A percentile compares a stretch with the other conserved stretches of the same genome.
Conservation (phyloP, 305 asterid genomes). For the Fraxinus velutina region DNA sequence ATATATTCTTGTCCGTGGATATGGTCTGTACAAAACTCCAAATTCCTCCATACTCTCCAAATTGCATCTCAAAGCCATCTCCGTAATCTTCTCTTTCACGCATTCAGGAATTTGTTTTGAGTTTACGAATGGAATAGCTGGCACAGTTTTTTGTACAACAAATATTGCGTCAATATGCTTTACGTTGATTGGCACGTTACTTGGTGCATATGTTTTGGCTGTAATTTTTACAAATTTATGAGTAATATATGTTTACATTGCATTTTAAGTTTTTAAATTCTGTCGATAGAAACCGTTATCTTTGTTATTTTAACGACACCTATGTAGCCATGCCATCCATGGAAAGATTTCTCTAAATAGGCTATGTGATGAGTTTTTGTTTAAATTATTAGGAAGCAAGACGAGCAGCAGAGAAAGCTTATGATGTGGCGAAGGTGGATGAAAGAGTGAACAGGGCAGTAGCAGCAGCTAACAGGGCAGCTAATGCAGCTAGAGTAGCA, state of each 20-base stretch:
- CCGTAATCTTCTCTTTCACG: neutral
- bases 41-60: neutral
- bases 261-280: neutral
- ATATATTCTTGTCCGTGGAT: neutral
- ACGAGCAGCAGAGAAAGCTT: slow-evolving; percentile 73
- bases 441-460: slow-evolving; percentile 81
- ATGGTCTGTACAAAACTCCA: neutral
- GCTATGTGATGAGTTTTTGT: slow-evolving; percentile 4
- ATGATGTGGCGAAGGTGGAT: slow-evolving; percentile 74
- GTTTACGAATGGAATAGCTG: neutral
- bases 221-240: neutral
- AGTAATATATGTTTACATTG: neutral
- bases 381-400: slow-evolving; percentile 65
- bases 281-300: neutral
- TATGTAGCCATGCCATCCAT: neutral
- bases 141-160: neutral
- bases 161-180: neutral
- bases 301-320: neutral
- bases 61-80: neutral
- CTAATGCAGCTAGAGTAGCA: slow-evolving; percentile 84
- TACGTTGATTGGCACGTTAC: neutral
- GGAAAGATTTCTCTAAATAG: neutral
- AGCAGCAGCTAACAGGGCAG: slow-evolving; percentile 69
- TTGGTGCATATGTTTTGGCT: neutral
- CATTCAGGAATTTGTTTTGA: neutral